Base-by-base conservation (phyloP, 192 early-diverging fungal genomes). In the Umbelopsis isabellina region DNA sequence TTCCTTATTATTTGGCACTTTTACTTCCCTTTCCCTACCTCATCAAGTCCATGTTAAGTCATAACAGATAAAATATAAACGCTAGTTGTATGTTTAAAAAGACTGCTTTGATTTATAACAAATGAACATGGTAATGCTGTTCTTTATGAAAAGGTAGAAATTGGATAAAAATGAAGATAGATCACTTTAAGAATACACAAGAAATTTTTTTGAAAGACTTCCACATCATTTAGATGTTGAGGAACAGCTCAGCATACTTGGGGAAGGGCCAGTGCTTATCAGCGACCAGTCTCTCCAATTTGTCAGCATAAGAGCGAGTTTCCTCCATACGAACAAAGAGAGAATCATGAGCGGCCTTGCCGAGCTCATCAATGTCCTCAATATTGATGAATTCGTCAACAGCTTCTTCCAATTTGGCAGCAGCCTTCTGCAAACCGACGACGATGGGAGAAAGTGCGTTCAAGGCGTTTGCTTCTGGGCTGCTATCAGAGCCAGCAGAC, bases 211-310 rank as follows among this genome's bases (percentile, higher is more conserved):
- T 30, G 3, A 41, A 41, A 0, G 37, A 41, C 37, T 41, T 41
- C 6, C 1, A 52, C 11, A 23, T 20, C 23, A 25, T 25, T 84
- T 81, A 88, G 68, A 90, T 78, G 25, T 85, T 90, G 66, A 92
- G 88, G 67, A 96, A 84, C 48, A 98, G 88, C 86, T 98, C 95
- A 33, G 91, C 89, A 87, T 98, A 98, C 85, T 95, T 97, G 81
- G 97, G 97, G 80, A 93, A 90, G 33, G 95, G 95, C 95, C 96
- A 99, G 83, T 83, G 87, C 89, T 94, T 96, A 87, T 98, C 95
- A 30, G 91, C 89, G 50, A 93, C 85, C 27, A 91, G 53, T n/a
- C 75, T 65, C 84, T 99, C 96, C 37, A 99, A 83, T 47, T 71
- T 71, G 75, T 97, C 96, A 46, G 90, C 88, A 16, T 84, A 75